Conservation (phyloP, 495 filamentous ascomycete genomes). For the Neurospora terricola region DNA sequence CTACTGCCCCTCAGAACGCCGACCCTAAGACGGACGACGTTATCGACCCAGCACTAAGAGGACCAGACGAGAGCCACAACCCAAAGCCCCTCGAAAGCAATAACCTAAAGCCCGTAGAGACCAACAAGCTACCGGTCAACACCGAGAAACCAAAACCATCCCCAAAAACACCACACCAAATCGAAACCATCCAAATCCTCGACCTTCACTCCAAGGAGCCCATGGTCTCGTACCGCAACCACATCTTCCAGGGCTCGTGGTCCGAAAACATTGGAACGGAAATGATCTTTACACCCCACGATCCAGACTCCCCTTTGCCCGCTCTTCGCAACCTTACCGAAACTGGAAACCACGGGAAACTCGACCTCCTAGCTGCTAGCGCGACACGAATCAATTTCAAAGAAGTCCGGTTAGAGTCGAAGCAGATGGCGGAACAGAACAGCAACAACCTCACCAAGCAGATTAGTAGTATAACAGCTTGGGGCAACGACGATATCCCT, state of each 20-base stretch:
- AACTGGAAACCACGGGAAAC: slow-evolving; percentile 16
- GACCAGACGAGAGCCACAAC: neutral
- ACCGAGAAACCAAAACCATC: slow-evolving; percentile 8
- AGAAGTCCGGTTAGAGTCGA: slow-evolving; percentile 12
- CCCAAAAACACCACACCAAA: slow-evolving; percentile 13
- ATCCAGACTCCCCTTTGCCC: slow-evolving; percentile 26
- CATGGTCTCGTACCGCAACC: slow-evolving; percentile 62
- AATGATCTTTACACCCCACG: slow-evolving; percentile 53
- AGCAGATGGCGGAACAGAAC: slow-evolving; percentile 3
- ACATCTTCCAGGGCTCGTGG: slow-evolving; percentile 70
- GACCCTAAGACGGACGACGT: neutral
- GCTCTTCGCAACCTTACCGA: slow-evolving; percentile 34
- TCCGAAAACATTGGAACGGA: slow-evolving; percentile 70
- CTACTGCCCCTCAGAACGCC: neutral
- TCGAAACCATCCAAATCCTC: slow-evolving; percentile 56
- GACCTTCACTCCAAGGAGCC: slow-evolving; percentile 66
- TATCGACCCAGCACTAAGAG: slow-evolving; percentile 10
- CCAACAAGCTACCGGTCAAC: neutral
- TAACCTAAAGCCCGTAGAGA: neutral
- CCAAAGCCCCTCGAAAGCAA: neutral
- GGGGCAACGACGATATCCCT: slow-evolving; percentile 13
- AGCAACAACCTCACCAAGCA: slow-evolving; percentile 1
- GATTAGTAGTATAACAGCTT: neutral
- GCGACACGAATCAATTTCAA: slow-evolving; percentile 35
- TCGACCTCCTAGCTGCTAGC: slow-evolving; percentile 55